Evolutionary conservation across 495 filamentous ascomycete genomes (phyloP), one percentile per base, ranked within the genome.

Genomic region (Endocarpon pusillum): DNA sequence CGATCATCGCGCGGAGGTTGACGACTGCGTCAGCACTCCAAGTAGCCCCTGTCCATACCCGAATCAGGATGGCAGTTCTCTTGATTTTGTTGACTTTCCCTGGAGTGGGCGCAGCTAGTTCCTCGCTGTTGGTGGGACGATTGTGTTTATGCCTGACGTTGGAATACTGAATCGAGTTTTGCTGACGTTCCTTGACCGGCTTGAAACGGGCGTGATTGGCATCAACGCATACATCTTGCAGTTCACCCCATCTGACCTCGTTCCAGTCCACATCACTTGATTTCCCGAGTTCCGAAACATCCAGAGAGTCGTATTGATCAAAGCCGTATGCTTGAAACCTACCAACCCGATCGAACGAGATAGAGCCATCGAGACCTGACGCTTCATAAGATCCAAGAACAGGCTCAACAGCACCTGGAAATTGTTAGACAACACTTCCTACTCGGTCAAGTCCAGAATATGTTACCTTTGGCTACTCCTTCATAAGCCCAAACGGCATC

Each of bases 11-110:
- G 14, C 82, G 75, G 29, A 91, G 70, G 9, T 71, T 67, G 41
- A 75, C 64, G 39, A 72, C 67, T 42, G 84, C 76, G 43, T 82
- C 74, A 9, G 69, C 52, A n/a, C 65, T 76, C 48, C 75, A 89
- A 17, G 62, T 48, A 45, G 78, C 78, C 15, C 61, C 69, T 20
- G 75, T 67, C 57, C 72, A 78, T 0, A 71, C 64, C 8, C 83
- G 72, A 21, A 89, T 59, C 7, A 91, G 46, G 12, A 89, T 21
- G 0, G 80, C 82, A 0, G 77, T 80, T 15, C 81, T 69, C 4
- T 39, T 27, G 14, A 30, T 42, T 5, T 28, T 45, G n/a, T n/a
- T n/a, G 38, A 11, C 28, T 35, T 34, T 21, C 32, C 31, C 15
- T 32, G 38, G 38, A 16, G 36, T 41, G 1, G 38, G 38, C 25